Conservation (phyloP, 2,329 filamentous ascomycete species). For the Apiospora pterosperma region DNA sequence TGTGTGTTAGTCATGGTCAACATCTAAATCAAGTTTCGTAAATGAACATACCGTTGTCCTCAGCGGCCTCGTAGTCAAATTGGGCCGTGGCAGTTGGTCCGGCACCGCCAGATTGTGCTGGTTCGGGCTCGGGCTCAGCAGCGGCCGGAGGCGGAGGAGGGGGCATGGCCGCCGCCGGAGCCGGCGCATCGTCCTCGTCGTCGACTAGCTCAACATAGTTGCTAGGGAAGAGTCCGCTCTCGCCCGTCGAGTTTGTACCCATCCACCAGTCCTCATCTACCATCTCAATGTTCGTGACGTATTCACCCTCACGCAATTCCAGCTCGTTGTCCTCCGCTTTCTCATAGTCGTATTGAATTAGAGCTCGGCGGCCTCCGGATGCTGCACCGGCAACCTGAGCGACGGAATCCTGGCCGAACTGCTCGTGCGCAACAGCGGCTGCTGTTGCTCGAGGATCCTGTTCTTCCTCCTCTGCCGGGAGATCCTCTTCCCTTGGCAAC, state of each 20-base stretch:
- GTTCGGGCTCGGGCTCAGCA: slow-evolving; percentile 31
- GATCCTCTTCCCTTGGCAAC: slow-evolving; percentile 61
- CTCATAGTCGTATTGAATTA: slow-evolving; percentile 93
- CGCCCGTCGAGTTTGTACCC: slow-evolving; percentile 81
- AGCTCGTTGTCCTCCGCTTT: slow-evolving; percentile 98
- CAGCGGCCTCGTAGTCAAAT: slow-evolving; percentile 95
- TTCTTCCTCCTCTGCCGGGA: slow-evolving; percentile 61
- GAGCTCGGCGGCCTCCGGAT: slow-evolving; percentile 64
- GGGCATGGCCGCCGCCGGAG: slow-evolving; percentile 21
- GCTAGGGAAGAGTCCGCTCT: slow-evolving; percentile 89
- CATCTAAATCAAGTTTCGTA: no score
- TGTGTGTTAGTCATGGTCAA: neutral
- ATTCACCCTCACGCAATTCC: slow-evolving; percentile 83
- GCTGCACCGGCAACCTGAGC: slow-evolving; percentile 20
- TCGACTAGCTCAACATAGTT: slow-evolving; percentile 92
- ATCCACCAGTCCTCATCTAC: slow-evolving; percentile 99
- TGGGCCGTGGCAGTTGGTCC: slow-evolving; percentile 76
- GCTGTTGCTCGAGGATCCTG: slow-evolving; percentile 60
- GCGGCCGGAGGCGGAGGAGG: slow-evolving; percentile 34
- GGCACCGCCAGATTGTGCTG: slow-evolving; percentile 31
- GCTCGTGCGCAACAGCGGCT: slow-evolving; percentile 48
- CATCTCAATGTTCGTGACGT: slow-evolving; percentile 90
- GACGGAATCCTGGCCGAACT: slow-evolving; percentile 36
- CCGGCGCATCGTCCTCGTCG: slow-evolving; percentile 44
- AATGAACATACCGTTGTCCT: slow-evolving; percentile 72